Conservation (phyloP, 495 filamentous ascomycete genomes). For the Xylaria castorea region DNA sequence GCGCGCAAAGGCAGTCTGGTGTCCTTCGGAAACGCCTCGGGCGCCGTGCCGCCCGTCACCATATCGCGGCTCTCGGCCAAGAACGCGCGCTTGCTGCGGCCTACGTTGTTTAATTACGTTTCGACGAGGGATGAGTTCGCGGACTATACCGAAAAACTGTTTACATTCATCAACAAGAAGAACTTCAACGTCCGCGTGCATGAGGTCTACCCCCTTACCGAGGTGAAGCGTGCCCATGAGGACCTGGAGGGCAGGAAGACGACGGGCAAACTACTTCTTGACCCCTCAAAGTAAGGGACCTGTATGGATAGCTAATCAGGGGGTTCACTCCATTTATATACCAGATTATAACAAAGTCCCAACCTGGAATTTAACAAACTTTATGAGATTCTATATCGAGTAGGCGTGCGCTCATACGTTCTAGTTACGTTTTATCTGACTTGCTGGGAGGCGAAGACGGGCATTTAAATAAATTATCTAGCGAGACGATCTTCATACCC, state of each 20-base stretch:
- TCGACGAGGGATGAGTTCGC: slow-evolving; percentile 78
- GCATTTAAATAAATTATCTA: too few species aligned
- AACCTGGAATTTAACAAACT: background rate
- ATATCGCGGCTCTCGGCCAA: slow-evolving; percentile 74
- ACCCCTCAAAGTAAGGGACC: slow-evolving; percentile 38
- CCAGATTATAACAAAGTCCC: background rate
- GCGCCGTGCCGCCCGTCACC: slow-evolving; percentile 76
- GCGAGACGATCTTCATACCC: too few species aligned
- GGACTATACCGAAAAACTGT: slow-evolving; percentile 74
- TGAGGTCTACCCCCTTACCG: slow-evolving; percentile 79
- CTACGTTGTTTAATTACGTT: slow-evolving; percentile 77
- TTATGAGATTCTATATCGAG: background rate
- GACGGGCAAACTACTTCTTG: slow-evolving; percentile 77
- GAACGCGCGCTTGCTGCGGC: slow-evolving; percentile 80
- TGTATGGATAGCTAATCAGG: background rate
- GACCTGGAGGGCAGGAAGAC: slow-evolving; percentile 86
- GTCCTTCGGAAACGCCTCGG: slow-evolving; percentile 86
- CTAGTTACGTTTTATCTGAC: too few species aligned
- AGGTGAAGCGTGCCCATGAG: slow-evolving; percentile 75
- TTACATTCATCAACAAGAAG: slow-evolving; percentile 69
- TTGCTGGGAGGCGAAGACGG: too few species aligned
- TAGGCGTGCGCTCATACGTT: too few species aligned
- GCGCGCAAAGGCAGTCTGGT: slow-evolving; percentile 84
- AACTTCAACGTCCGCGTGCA: slow-evolving; percentile 79
- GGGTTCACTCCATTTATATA: background rate